Evolutionary conservation across 2,329 filamentous ascomycete species (phyloP), one percentile per base, ranked within the genome.

Genomic region (Neocatenulostroma microsporum): DNA sequence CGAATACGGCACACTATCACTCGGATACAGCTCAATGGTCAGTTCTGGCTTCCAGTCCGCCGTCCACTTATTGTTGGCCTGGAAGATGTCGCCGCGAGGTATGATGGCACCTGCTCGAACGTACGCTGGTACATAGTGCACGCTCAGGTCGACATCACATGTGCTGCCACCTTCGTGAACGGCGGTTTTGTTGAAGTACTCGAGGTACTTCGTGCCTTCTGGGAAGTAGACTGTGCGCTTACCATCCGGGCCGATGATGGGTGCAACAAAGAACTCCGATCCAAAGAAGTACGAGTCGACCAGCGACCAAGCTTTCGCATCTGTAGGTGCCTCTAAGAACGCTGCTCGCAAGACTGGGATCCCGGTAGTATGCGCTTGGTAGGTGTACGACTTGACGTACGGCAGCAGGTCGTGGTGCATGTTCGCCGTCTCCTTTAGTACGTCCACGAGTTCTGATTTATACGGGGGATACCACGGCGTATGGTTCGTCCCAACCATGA

Each of bases 1-100:
- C 2, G 45, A 50, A 21, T 44, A 39, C 17, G 45, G 35, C 3
- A 58, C 46, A 9, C 54, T 42, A 23, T 42, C 58, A 30, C 49
- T 50, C 4, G 58, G 59, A 27, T 53, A 62, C 2, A 55, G 27
- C 36, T 62, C 57, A 15, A 63, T 43, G 10, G 40, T 41, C 0
- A 62, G 42, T 21, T 42, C 47, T 12, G 56, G 54, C 30, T 41
- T 35, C 58, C 57, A 61, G 27, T 54, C 43, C 19, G 51, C 38
- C 5, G 52, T 47, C 58, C 57, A 61, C 28, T 52, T 55, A n/a
- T 55, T 51, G 34, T 61, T 62, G 2, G 54, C 58, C 39, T 56
- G 50, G 30, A 42, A 52, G 17, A 62, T 46, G 36, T 62, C 58
- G 4, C 57, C 60, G 2, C 50, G 48, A 3, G 51, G 49, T 11